phyloP scores from a whole-genome alignment of 805 yeast genomes.

The Ogataea parapolymorpha region DNA sequence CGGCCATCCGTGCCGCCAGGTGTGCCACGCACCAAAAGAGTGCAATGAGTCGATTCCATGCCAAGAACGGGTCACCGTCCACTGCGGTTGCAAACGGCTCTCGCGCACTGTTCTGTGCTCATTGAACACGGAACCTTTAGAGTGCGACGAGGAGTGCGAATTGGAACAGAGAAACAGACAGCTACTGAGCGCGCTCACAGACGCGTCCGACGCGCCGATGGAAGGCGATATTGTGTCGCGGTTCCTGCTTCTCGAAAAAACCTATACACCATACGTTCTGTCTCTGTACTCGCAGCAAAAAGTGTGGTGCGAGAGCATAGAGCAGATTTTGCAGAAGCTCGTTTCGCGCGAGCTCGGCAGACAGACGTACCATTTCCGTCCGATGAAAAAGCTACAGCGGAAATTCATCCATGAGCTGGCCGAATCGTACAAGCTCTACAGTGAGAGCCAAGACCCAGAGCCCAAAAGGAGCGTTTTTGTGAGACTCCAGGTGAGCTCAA shows the following conservation, averaged over 20 bases:
- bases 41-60: slow-evolving; percentile 57
- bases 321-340: slow-evolving; percentile 48
- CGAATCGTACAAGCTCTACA: slow-evolving; percentile 51
- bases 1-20: slow-evolving; percentile 60
- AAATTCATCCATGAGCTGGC: slow-evolving; percentile 69
- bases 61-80: slow-evolving; percentile 43
- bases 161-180: slow-evolving; percentile 55
- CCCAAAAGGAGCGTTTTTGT: slow-evolving; percentile 73
- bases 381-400: slow-evolving; percentile 70
- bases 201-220: slow-evolving; percentile 6
- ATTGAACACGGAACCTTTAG: slow-evolving; percentile 37
- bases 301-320: slow-evolving; percentile 68
- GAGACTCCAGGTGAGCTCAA: slow-evolving; percentile 31
- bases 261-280: slow-evolving; percentile 47
- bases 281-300: slow-evolving; percentile 51
- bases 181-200: slow-evolving; percentile 58
- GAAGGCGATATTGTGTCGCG: slow-evolving; percentile 23
- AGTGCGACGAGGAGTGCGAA: slow-evolving; percentile 72
- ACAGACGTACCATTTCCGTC: slow-evolving; percentile 58
- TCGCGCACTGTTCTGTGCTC: slow-evolving; percentile 50
- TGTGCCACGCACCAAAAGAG: slow-evolving; percentile 58
- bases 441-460: slow-evolving; percentile 79
- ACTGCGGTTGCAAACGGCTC: slow-evolving; percentile 66
- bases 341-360: slow-evolving; percentile 36
- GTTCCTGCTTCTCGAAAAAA: slow-evolving; percentile 27